Conservation (phyloP, 257 asterid genomes). For the Ballota nigra region DNA sequence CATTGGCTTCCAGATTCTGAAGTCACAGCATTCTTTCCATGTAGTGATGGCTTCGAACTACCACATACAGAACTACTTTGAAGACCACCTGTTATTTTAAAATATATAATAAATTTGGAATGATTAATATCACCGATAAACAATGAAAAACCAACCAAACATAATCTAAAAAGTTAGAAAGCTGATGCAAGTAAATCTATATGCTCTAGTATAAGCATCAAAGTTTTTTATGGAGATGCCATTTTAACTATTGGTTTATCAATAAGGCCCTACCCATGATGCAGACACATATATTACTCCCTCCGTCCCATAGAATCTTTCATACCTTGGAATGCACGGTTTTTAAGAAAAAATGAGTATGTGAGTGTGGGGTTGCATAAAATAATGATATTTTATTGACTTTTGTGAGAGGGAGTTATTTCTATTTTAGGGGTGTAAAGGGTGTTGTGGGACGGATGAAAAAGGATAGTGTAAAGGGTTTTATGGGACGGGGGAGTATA, state of each 20-base stretch:
- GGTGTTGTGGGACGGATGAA: no score
- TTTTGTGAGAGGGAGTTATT: no score
- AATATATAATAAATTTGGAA: neutral
- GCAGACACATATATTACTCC: neutral
- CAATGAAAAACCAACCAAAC: neutral
- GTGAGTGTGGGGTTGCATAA: no score
- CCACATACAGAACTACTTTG: conserved; percentile 49
- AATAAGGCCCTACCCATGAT: neutral
- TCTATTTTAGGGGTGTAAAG: no score
- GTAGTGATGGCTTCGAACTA: conserved; percentile 74
- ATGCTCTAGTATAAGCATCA: neutral
- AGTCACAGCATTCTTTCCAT: conserved; percentile 38
- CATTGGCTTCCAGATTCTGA: conserved; percentile 42
- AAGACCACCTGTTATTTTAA: conserved; percentile 37
- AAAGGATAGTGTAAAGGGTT: no score
- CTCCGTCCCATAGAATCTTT: no score
- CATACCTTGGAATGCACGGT: no score
- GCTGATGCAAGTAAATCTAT: neutral
- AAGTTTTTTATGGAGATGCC: neutral
- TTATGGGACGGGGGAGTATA: no score
- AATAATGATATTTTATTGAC: no score
- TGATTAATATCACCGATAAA: neutral
- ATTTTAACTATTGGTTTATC: no score
- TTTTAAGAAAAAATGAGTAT: no score
- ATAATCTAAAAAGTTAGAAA: neutral